Evolutionary conservation across 306 rosid species (phyloP).

Genomic region (Amphicarpaea edgeworthii): DNA sequence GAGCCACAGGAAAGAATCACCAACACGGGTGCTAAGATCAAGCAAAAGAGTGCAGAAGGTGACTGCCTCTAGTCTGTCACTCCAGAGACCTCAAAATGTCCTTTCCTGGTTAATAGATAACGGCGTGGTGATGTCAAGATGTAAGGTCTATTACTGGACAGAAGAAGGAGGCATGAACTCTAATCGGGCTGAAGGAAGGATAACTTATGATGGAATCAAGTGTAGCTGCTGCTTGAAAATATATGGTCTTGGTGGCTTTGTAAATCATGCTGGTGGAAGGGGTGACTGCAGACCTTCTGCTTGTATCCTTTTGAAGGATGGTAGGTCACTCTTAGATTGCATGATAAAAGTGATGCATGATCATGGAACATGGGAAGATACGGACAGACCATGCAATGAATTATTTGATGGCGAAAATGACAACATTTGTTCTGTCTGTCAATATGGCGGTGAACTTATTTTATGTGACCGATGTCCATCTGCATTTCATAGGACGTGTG

Average conservation of each 20-base stretch:
- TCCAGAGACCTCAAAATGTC: conserved; percentile 66
- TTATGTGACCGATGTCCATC: conserved; percentile 91
- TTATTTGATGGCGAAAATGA: conserved; percentile 63
- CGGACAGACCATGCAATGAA: conserved; percentile 22
- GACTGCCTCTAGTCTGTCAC: conserved; percentile 48
- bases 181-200: conserved; percentile 59
- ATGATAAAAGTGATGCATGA: conserved; percentile 56
- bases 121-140: conserved; percentile 57
- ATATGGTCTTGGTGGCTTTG: conserved; percentile 62
- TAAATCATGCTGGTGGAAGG: conserved; percentile 65
- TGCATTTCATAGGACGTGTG: conserved; percentile 72
- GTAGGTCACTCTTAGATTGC: conserved; percentile 75
- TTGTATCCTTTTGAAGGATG: conserved; percentile 69
- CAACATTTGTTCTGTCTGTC: conserved; percentile 78
- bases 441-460: conserved; percentile 81
- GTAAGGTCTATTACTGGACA: conserved; percentile 59
- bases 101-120: conserved; percentile 85
- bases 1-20: conserved; percentile 37
- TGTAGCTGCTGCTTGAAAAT: conserved; percentile 73
- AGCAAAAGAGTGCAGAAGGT: conserved; percentile 76
- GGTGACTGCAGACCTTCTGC: conserved; percentile 54
- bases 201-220: conserved; percentile 75
- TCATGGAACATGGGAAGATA: conserved; percentile 36
- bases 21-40: conserved; percentile 54
- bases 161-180: conserved; percentile 33